Conservation (phyloP, 129 eudicot species). For the Flaveria trinervia region DNA sequence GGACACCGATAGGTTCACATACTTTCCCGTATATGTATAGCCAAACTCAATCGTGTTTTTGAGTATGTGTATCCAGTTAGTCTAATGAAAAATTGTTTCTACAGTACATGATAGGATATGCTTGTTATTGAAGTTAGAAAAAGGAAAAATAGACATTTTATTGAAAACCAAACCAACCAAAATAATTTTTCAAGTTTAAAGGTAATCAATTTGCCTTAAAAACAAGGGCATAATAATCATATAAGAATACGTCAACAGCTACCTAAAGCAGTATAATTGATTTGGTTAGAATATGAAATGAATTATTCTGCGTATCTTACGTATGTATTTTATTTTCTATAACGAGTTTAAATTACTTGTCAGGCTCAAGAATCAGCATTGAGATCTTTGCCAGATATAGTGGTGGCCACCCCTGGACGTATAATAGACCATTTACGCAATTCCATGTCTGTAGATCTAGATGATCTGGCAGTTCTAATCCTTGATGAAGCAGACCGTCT, state of each 20-base stretch:
- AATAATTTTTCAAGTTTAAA: too few species aligned
- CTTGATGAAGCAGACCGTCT: conserved; percentile 99
- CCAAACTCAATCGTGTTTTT: background rate
- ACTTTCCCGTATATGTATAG: background rate
- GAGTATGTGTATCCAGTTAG: background rate
- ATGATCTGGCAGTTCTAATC: conserved; percentile 89
- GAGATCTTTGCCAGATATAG: conserved; percentile 93
- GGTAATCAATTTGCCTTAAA: background rate
- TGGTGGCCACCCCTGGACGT: conserved; percentile 99
- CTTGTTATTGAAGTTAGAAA: background rate
- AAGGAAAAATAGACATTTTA: background rate
- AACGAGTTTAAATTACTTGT: conserved; percentile 13
- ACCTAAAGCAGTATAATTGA: background rate
- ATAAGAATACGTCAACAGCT: background rate
- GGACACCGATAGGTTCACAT: background rate
- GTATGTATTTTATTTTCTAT: background rate
- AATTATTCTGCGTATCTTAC: background rate
- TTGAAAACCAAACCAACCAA: too few species aligned
- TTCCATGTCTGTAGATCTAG: conserved; percentile 94
- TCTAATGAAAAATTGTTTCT: background rate
- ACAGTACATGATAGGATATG: background rate
- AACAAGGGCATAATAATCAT: conserved; percentile 1
- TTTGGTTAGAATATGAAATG: background rate
- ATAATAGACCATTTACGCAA: conserved; percentile 94
- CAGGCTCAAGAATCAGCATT: conserved; percentile 92